Evolutionary conservation across 139 green algal species (phyloP).

Genomic region (Asterochloris sp.): DNA sequence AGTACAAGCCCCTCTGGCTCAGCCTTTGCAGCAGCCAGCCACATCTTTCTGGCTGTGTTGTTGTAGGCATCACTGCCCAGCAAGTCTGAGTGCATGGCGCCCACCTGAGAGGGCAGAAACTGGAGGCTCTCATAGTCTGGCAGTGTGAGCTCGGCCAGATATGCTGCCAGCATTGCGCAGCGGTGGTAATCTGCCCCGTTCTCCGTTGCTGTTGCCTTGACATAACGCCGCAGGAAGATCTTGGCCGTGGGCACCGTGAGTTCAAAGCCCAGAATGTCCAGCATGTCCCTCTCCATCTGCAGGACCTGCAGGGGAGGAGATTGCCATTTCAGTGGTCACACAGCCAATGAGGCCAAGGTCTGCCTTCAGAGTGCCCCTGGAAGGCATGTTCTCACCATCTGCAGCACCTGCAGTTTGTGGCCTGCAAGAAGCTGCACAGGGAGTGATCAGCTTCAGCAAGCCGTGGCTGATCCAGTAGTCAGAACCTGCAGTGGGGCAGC

Average conservation of each 20-base stretch:
- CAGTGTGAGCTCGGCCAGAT: constrained; percentile 80
- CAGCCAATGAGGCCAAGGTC: no score
- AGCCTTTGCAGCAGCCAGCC: background rate
- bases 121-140: constrained; percentile 80
- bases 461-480: no score
- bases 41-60: background rate
- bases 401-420: background rate
- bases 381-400: background rate
- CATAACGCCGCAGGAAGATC: constrained; percentile 84
- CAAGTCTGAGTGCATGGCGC: background rate
- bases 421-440: background rate
- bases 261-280: constrained; percentile 84
- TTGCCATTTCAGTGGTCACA: no score
- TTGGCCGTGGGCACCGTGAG: constrained; percentile 88
- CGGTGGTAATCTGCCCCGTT: constrained; percentile 12
- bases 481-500: no score
- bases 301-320: background rate
- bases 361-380: no score
- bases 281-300: constrained; percentile 75
- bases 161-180: constrained; percentile 74
- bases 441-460: no score
- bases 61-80: background rate
- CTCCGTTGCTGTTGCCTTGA: constrained; percentile 44
- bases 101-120: constrained; percentile 71
- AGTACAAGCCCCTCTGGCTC: background rate